Percentiles rank a stretch among this genome's conserved stretches.
Evolutionary conservation across 306 rosid species (phyloP).

Genomic region (Acacia crassicarpa): DNA sequence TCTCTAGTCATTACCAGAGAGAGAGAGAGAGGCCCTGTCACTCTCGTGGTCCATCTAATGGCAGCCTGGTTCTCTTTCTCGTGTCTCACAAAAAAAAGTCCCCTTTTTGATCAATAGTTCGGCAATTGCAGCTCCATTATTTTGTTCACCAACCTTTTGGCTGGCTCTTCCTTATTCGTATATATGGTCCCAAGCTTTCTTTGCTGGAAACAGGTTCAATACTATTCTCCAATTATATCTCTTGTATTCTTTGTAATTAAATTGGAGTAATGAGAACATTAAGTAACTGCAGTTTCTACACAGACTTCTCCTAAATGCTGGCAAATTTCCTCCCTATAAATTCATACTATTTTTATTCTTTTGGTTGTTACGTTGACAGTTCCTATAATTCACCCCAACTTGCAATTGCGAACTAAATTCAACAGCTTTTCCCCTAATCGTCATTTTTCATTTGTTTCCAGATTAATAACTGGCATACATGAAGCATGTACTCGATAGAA

Average conservation of each 20-base stretch:
- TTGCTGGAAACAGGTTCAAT: conserved; percentile 12
- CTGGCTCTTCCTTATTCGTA: background rate
- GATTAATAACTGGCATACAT: background rate
- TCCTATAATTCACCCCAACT: background rate
- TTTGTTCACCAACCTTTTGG: conserved; percentile 21
- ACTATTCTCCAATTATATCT: background rate
- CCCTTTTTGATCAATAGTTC: background rate
- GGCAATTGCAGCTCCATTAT: conserved; percentile 31
- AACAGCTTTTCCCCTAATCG: background rate
- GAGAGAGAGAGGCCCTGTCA: background rate
- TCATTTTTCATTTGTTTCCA: conserved; percentile 11
- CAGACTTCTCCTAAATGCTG: background rate
- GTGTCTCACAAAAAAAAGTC: background rate
- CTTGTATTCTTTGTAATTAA: conserved; percentile 7
- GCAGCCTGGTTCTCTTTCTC: conserved; percentile 22
- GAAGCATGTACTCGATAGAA: background rate
- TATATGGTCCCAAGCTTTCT: background rate
- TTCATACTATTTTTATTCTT: background rate
- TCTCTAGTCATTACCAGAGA: conserved; percentile 19
- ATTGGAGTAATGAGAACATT: conserved; percentile 8
- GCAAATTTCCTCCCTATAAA: background rate
- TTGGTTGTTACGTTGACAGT: background rate
- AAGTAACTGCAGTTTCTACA: conserved; percentile 3
- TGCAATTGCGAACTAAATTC: background rate
- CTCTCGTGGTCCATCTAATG: conserved; percentile 32